phyloP scores from a whole-genome alignment of 2,329 filamentous ascomycete species.

The Apiospora hydei region DNA sequence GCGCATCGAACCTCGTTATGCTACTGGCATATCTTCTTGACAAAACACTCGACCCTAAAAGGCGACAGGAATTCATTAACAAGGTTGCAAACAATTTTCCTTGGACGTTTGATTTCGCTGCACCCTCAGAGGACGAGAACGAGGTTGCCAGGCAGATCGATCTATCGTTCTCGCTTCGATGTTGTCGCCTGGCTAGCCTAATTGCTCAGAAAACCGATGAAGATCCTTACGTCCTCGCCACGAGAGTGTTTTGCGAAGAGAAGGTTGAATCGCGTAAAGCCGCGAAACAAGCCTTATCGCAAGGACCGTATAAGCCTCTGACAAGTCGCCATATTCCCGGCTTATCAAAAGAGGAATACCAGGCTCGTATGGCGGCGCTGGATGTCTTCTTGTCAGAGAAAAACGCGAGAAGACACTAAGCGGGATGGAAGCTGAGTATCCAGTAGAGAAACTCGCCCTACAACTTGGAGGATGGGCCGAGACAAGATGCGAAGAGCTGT shows the following conservation, averaged over 20 bases:
- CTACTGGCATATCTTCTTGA: background rate
- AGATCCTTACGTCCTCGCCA: slow-evolving; percentile 33
- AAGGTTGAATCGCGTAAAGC: slow-evolving; percentile 11
- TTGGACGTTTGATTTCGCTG: slow-evolving; percentile 28
- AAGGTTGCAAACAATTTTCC: slow-evolving; percentile 30
- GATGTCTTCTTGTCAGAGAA: background rate
- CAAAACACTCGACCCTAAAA: background rate
- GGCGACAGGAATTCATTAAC: background rate
- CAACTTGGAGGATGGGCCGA: background rate
- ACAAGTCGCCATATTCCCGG: slow-evolving; percentile 27
- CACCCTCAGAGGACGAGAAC: slow-evolving; percentile 19
- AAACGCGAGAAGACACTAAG: background rate
- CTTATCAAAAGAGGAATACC: background rate
- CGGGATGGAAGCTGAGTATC: background rate
- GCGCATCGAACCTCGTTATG: background rate
- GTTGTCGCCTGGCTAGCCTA: slow-evolving; percentile 31
- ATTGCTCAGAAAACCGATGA: slow-evolving; percentile 27
- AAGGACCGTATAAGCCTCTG: slow-evolving; percentile 21
- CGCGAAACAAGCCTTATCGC: slow-evolving; percentile 22
- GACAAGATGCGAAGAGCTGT: background rate
- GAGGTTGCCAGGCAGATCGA: slow-evolving; percentile 25
- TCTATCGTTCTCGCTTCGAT: slow-evolving; percentile 38
- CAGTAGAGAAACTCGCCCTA: background rate
- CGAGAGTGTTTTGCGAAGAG: slow-evolving; percentile 35
- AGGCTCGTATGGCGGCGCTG: background rate